Conservation (phyloP, 2,329 filamentous ascomycete genomes). For the Fusarium zealandicum region DNA sequence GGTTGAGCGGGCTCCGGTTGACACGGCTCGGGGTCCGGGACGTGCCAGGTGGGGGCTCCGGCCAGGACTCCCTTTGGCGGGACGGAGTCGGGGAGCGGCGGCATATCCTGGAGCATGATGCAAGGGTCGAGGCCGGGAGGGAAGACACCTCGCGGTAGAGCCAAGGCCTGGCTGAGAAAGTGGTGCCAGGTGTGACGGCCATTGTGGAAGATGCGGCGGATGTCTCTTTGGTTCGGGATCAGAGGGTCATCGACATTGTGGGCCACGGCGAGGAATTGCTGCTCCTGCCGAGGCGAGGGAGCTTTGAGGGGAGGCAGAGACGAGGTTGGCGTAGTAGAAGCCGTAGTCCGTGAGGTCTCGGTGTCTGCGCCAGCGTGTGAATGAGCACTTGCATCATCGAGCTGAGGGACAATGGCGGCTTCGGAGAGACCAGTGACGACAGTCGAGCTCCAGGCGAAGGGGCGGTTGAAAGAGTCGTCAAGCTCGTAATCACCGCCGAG, state of each 20-base stretch:
- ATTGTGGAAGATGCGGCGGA: constrained; percentile 34
- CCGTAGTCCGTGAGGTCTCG: constrained; percentile 11
- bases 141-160: constrained; percentile 32
- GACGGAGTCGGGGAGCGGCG: constrained; percentile 32
- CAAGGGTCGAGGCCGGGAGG: constrained; percentile 33
- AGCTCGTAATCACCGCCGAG: constrained; percentile 34
- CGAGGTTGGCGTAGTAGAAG: constrained; percentile 20
- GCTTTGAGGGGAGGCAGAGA: constrained; percentile 11
- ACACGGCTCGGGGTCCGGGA: constrained; percentile 35
- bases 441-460: constrained; percentile 37
- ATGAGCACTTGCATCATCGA: constrained; percentile 33
- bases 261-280: constrained; percentile 21
- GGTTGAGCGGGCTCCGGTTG: neutral
- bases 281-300: constrained; percentile 10
- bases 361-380: constrained; percentile 17
- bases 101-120: constrained; percentile 40
- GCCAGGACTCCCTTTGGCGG: constrained; percentile 36
- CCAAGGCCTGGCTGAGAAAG: constrained; percentile 27
- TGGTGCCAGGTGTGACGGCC: constrained; percentile 35
- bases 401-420: constrained; percentile 27
- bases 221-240: constrained; percentile 30
- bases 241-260: constrained; percentile 34
- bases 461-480: constrained; percentile 32
- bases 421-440: constrained; percentile 39
- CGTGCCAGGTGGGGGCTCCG: constrained; percentile 37